Percentiles rank a stretch among this genome's conserved stretches.
phyloP scores from a whole-genome alignment of 192 early-diverging fungal genomes.

The Endogone sp. region DNA sequence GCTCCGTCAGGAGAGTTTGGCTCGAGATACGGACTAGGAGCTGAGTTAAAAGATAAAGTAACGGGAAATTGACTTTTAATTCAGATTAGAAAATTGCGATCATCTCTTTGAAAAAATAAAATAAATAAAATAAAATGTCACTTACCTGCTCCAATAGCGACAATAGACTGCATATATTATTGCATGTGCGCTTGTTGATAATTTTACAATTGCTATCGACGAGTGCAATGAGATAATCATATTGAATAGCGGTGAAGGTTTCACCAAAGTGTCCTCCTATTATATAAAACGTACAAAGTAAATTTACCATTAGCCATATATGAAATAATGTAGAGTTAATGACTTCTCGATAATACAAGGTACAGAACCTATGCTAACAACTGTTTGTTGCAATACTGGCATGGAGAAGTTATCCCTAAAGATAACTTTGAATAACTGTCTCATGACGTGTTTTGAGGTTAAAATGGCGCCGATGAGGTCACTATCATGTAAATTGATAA shows the following conservation, averaged over 20 bases:
- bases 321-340: no score
- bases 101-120: no score
- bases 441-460: conserved; percentile 54
- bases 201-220: conserved; percentile 27
- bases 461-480: conserved; percentile 48
- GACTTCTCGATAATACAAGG: not conserved
- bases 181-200: conserved; percentile 25
- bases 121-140: not conserved
- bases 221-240: conserved; percentile 43
- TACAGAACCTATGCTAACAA: conserved; percentile 30
- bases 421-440: conserved; percentile 45
- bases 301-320: not conserved
- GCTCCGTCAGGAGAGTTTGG: conserved; percentile 24
- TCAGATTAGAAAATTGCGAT: no score
- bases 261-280: conserved; percentile 43
- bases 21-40: conserved; percentile 27
- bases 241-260: conserved; percentile 54
- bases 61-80: not conserved
- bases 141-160: conserved; percentile 19
- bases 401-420: conserved; percentile 38
- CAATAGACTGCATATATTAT: conserved; percentile 24
- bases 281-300: conserved; percentile 2
- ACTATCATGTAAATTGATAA: no score
- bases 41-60: not conserved
- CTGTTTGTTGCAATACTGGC: conserved; percentile 29